phyloP scores from a whole-genome alignment of 2,329 filamentous ascomycete genomes.

The Fusarium sp. region DNA sequence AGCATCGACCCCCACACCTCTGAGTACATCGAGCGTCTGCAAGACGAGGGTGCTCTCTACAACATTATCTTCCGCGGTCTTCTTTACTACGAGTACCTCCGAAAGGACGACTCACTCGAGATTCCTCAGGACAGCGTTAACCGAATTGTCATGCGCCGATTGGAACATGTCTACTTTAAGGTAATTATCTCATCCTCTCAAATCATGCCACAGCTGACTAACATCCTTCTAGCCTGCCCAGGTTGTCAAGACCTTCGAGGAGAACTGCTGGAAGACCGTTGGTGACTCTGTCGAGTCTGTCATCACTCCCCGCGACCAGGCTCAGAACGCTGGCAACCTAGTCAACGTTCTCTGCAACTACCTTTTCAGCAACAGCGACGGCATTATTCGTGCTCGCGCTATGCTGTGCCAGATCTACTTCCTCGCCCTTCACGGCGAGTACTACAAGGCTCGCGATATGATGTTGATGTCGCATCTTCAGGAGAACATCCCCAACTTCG shows the following conservation, averaged over 20 bases:
- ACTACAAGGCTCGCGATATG: slow-evolving; percentile 98
- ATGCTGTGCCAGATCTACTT: slow-evolving; percentile 99
- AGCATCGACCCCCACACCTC: slow-evolving; percentile 98
- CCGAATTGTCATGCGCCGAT: slow-evolving; percentile 89
- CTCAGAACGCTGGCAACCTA: slow-evolving; percentile 76
- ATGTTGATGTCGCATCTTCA: slow-evolving; percentile 99
- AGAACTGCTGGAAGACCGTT: slow-evolving; percentile 89
- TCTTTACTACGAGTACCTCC: slow-evolving; percentile 87
- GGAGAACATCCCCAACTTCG: slow-evolving; percentile 96
- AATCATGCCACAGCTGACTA: neutral
- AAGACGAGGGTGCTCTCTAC: slow-evolving; percentile 91
- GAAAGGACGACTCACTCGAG: slow-evolving; percentile 75
- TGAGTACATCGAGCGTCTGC: slow-evolving; percentile 95
- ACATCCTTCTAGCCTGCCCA: slow-evolving; percentile 74
- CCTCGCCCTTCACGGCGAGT: slow-evolving; percentile 95
- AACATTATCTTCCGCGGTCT: slow-evolving; percentile 89
- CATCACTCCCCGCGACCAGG: slow-evolving; percentile 79
- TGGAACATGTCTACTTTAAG: slow-evolving; percentile 99
- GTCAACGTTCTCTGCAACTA: slow-evolving; percentile 93
- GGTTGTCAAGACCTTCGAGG: slow-evolving; percentile 93
- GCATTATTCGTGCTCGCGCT: slow-evolving; percentile 93
- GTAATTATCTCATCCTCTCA: slow-evolving; percentile 54
- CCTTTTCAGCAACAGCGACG: slow-evolving; percentile 92
- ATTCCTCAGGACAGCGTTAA: slow-evolving; percentile 88
- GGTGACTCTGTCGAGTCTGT: slow-evolving; percentile 76